Percentiles rank a stretch among this genome's conserved stretches.
These are phyloP conservation scores for Solanum bulbocastanum DNA, from an alignment of 257 asterid species.

Conservation along the genomic window DNA sequence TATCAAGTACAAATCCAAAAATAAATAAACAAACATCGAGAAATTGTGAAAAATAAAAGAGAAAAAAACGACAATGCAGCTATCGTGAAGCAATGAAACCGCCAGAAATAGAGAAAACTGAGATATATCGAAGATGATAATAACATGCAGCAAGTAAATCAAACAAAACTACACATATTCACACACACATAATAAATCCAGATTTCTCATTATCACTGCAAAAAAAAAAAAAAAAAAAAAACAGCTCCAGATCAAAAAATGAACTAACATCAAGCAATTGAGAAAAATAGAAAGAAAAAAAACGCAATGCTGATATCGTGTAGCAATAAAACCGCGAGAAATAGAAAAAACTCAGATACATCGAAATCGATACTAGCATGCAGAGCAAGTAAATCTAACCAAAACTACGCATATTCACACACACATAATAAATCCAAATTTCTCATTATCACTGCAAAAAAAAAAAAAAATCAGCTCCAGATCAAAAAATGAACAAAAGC, in stretches of 20 bases:
- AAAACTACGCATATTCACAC: background rate
- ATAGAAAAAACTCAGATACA: background rate
- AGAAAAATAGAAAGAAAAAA: background rate
- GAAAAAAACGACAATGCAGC: background rate
- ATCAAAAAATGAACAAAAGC: background rate
- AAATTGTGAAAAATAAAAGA: background rate
- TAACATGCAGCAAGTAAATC: background rate
- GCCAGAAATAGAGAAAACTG: background rate
- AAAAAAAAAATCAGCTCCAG: background rate
- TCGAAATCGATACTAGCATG: background rate
- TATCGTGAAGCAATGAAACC: background rate
- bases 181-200: conserved; percentile 32
- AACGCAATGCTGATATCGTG: background rate
- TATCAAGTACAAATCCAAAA: background rate
- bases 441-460: conserved; percentile 67
- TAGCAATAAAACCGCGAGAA: background rate
- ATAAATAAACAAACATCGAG: background rate
- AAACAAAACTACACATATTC: background rate
- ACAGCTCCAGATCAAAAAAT: background rate
- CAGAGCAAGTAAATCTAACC: background rate
- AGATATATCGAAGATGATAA: background rate
- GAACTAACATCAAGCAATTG: background rate
- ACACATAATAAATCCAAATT: conserved; percentile 50
- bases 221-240: background rate
- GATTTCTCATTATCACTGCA: conserved; percentile 81